Evolutionary conservation across 202 grass and related monocot genomes (phyloP).

Genomic region (Panicum virgatum): DNA sequence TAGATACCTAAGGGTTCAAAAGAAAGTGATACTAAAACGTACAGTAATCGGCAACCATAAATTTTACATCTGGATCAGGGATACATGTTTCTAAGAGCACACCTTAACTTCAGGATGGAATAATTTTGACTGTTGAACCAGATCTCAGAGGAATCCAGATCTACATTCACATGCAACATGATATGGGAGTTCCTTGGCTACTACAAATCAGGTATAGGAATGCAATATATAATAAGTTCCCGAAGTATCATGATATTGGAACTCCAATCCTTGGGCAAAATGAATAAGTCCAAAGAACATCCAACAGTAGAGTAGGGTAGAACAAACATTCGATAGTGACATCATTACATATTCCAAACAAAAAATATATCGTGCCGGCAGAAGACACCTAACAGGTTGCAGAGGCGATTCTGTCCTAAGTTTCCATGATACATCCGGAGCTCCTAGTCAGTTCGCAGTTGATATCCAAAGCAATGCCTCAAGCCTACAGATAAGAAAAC

Average conservation of each 20-base stretch:
- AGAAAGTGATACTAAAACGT: no score
- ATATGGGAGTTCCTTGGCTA: neutral
- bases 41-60: no score
- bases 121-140: neutral
- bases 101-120: no score
- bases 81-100: no score
- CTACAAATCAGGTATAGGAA: neutral
- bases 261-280: constrained; percentile 32
- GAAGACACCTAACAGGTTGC: constrained; percentile 18
- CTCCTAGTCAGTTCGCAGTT: constrained; percentile 40
- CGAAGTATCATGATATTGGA: constrained; percentile 13
- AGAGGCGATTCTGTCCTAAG: constrained; percentile 32
- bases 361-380: constrained; percentile 31
- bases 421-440: constrained; percentile 40
- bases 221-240: neutral
- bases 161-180: no score
- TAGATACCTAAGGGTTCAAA: no score
- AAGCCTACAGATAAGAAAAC: constrained; percentile 6
- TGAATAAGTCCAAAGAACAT: constrained; percentile 26
- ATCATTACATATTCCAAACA: constrained; percentile 40
- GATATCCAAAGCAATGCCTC: constrained; percentile 13
- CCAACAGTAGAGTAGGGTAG: constrained; percentile 26
- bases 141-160: no score
- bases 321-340: constrained; percentile 16
- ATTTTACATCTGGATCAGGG: no score